Percentiles rank a stretch among this genome's conserved stretches.
Conservation (phyloP, 2,329 filamentous ascomycete genomes). For the Aspergillus amoenus region DNA sequence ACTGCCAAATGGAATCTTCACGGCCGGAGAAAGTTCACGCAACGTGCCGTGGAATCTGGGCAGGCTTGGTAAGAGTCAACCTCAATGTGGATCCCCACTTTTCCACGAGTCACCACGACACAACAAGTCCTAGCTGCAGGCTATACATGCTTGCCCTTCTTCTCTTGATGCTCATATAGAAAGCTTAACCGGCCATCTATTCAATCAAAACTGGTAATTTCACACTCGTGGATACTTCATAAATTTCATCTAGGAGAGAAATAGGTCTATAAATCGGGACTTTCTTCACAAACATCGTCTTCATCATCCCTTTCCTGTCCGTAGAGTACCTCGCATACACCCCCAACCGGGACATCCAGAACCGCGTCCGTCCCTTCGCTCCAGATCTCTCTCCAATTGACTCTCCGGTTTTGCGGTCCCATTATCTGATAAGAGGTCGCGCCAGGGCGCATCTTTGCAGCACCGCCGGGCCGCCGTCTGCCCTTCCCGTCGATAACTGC, state of each 20-base stretch:
- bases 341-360: constrained; percentile 92
- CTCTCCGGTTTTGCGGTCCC: constrained; percentile 42
- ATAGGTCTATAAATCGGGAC: background rate
- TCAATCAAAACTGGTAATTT: no score
- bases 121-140: no score
- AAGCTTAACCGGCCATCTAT: no score
- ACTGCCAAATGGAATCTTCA: no score
- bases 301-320: constrained; percentile 56
- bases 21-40: no score
- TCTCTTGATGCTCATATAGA: no score
- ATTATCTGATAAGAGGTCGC: constrained; percentile 43
- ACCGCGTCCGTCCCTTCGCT: constrained; percentile 92
- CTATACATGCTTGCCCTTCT: background rate
- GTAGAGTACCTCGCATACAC: constrained; percentile 92
- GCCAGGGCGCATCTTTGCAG: constrained; percentile 42
- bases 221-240: background rate
- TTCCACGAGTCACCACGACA: no score
- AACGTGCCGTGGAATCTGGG: background rate
- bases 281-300: constrained; percentile 22
- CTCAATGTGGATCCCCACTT: no score
- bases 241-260: background rate
- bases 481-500: constrained; percentile 77
- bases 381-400: constrained; percentile 83
- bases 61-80: no score
- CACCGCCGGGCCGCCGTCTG: constrained; percentile 48